Evolutionary conservation across 108 stramenopile species (phyloP), one percentile per base, ranked within the genome.

Genomic region (Pseudonitzschia multiseries): DNA sequence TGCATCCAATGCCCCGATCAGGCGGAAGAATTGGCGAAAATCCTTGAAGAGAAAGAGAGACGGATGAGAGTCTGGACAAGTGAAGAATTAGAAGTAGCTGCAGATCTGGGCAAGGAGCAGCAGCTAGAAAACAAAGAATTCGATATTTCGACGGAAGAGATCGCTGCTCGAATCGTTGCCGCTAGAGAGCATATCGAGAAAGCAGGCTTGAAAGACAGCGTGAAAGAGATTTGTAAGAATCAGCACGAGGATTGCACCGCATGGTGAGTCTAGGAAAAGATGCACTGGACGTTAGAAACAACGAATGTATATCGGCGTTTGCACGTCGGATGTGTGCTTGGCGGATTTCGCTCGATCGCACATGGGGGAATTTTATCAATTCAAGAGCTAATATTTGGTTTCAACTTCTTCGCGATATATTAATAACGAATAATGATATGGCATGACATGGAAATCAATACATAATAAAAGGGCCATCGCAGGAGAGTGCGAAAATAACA

Each of bases 401-500:
- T 36, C 6, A 6, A 36, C 6, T 2, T 5, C 6, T 36, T 36
- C 36, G 36, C n/a, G n/a, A n/a, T n/a, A n/a, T n/a, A n/a, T n/a
- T n/a, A n/a, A n/a, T n/a, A n/a, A n/a, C n/a, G n/a, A n/a, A n/a
- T n/a, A n/a, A n/a, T 36, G 4, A 36, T 36, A 2, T 2, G 36
- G 2, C 36, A 36, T 36, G 36, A 36, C 36, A 36, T 6, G 36
- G 6, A 36, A 36, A 5, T 6, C 36, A 56, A 24, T 14, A 18
- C 2, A 48, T 10, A 56, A 9, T 1, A 56, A 56, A 56, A 56
- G 54, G 54, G 86, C 88, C 12, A 62, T 84, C 14, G 36, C 59
- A 20, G 84, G 83, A 43, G 85, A 86, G 69, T 88, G 87, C 56
- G 73, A 85, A 32, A 68, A 62, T 18, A 83, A 86, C 75, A 28